These are phyloP conservation scores for Rubus idaeus DNA, from an alignment of 306 rosid genomes.

Conservation along the genomic window DNA sequence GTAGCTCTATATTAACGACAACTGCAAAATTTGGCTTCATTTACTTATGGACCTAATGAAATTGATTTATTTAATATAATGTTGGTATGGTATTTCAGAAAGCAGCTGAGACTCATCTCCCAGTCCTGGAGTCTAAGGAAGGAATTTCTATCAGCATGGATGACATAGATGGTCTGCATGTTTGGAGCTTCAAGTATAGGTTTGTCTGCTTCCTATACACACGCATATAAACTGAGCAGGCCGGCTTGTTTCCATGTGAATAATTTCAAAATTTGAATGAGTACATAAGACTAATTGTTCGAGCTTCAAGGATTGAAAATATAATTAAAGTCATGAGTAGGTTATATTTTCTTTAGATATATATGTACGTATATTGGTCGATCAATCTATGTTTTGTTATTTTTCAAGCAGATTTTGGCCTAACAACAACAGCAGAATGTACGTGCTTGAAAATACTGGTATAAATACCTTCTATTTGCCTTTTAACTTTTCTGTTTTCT, in stretches of 20 bases:
- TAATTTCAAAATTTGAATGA: background rate
- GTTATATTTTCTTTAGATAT: background rate
- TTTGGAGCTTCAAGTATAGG: constrained; percentile 97
- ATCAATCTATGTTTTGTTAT: background rate
- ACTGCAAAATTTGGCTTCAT: background rate
- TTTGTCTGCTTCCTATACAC: constrained; percentile 6
- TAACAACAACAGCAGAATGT: constrained; percentile 93
- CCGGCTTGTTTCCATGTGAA: background rate
- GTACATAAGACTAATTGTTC: background rate
- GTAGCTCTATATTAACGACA: background rate
- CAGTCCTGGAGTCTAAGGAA: constrained; percentile 80
- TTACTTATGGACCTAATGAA: background rate
- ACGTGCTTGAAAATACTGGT: constrained; percentile 97
- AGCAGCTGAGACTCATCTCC: constrained; percentile 89
- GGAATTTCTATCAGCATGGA: constrained; percentile 77
- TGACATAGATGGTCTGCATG: constrained; percentile 85
- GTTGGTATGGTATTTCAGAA: constrained; percentile 45
- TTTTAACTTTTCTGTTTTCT: background rate
- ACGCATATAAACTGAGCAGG: background rate
- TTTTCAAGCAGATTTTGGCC: constrained; percentile 82
- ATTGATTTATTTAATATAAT: background rate
- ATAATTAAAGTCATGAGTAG: background rate
- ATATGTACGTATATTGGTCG: background rate
- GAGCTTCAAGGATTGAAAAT: background rate
- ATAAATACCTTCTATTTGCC: constrained; percentile 12